These are phyloP conservation scores for Hericium rajendrae DNA, from an alignment of 768 basidiomycete species.

Conservation along the genomic window DNA sequence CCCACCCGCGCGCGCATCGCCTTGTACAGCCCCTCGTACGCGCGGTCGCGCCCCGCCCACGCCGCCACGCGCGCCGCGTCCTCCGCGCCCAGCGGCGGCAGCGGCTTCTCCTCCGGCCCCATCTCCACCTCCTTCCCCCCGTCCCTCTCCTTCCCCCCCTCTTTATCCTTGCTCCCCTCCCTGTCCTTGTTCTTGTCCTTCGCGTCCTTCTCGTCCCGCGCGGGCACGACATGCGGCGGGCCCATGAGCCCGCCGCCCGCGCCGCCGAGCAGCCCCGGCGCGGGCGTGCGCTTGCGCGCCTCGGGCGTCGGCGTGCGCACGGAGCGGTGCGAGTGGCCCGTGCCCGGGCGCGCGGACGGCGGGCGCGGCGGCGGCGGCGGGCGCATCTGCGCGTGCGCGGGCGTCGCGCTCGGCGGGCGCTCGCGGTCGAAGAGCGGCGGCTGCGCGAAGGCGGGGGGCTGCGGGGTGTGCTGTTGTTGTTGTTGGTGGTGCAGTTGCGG, in stretches of 20 bases:
- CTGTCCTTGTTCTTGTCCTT: constrained; percentile 4
- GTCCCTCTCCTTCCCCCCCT: neutral
- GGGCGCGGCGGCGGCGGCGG: constrained; percentile 14
- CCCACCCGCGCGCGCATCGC: constrained; percentile 43
- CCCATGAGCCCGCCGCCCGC: constrained; percentile 29
- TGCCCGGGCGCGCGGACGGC: constrained; percentile 13
- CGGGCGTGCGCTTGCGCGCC: constrained; percentile 3
- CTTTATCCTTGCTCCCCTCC: neutral
- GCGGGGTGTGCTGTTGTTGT: neutral
- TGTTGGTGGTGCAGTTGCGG: neutral
- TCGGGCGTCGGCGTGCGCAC: constrained; percentile 4
- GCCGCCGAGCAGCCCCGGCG: constrained; percentile 20
- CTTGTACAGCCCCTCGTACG: constrained; percentile 40
- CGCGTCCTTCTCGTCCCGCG: constrained; percentile 4
- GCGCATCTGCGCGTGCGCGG: constrained; percentile 12
- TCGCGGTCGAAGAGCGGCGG: constrained; percentile 8
- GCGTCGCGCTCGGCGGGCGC: constrained; percentile 8
- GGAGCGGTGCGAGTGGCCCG: constrained; percentile 9
- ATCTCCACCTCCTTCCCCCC: neutral
- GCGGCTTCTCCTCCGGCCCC: neutral
- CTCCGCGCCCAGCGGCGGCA: neutral
- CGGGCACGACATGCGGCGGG: constrained; percentile 23
- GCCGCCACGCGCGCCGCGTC: constrained; percentile 45
- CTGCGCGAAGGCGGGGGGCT: neutral
- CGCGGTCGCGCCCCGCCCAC: constrained; percentile 59